Percentiles rank a stretch among this genome's conserved stretches.
Conservation (phyloP, 208 protist genomes). For the Trypanosoma cruzi region DNA sequence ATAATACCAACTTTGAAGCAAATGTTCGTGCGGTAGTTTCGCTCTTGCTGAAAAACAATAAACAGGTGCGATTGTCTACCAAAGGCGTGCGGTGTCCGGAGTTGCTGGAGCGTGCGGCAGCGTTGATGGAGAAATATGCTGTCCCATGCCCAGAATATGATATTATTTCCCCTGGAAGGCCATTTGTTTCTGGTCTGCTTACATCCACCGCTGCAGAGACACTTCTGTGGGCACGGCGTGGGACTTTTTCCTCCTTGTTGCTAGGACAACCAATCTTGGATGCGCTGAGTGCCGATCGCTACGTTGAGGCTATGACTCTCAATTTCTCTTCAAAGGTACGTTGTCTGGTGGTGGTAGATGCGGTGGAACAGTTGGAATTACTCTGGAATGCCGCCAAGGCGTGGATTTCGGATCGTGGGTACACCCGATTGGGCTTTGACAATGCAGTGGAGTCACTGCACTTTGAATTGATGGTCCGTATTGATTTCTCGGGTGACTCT, state of each 20-base stretch:
- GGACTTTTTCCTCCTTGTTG: constrained; percentile 9
- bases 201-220: constrained; percentile 25
- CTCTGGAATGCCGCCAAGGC: constrained; percentile 25
- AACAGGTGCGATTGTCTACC: constrained; percentile 27
- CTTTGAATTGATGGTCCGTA: constrained; percentile 13
- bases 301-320: constrained; percentile 27
- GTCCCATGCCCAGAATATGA: constrained; percentile 15
- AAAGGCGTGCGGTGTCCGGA: constrained; percentile 21
- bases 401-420: constrained; percentile 16
- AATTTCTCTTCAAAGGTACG: constrained; percentile 15
- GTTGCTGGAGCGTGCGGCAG: constrained; percentile 23
- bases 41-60: constrained; percentile 14
- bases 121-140: constrained; percentile 15
- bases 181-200: constrained; percentile 26
- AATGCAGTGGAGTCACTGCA: constrained; percentile 16
- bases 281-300: constrained; percentile 8
- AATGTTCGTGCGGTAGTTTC: constrained; percentile 27
- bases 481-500: constrained; percentile 6
- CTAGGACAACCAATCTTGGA: constrained; percentile 18
- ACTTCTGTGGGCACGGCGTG: constrained; percentile 29
- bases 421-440: constrained; percentile 23
- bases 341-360: constrained; percentile 14
- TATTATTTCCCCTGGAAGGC: neutral
- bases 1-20: constrained; percentile 20
- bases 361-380: constrained; percentile 23